Base-by-base conservation (phyloP, 2,329 filamentous ascomycete species). In the Calonectria pteridis region DNA sequence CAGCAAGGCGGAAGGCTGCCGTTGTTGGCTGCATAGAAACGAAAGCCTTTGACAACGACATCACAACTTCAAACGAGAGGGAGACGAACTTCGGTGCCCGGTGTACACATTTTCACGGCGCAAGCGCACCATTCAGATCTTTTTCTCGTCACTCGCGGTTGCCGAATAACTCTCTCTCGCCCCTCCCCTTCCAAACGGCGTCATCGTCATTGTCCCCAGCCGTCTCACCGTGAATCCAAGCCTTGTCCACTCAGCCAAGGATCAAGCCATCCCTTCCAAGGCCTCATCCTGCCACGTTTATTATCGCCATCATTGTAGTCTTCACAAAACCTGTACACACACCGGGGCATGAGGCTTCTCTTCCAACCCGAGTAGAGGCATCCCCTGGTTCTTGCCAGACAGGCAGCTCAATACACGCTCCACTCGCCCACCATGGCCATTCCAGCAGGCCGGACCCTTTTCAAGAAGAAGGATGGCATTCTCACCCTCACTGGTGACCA, bases 391-490 rank as follows among this genome's bases (percentile, higher is more conserved):
- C 53, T 43, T 46, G 26, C 55, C 29, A 40, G 18, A 43, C 28
- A 40, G 29, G 31, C 40, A 46, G 33, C 53, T 16, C 53, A 14
- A 55, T n/a, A 18, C 29, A 31, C 46, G 23, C 46, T 20, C 40
- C 28, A 51, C 67, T 46, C 72, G 37, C 58, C 55, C 72, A 79
- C 67, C 58, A 93, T 93, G 91, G 86, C 89, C 33, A 84, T 89
- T 75, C 91, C 91, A 67, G 90, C 88, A 78, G 94, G 93, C 73
- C 91, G 90, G 76, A 93, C 94, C 67, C 88, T 93, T 72, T 98
- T 97, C 89, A 98, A 98, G 87, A 99, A 98, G 88, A 97, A 98
- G 85, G 94, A 98, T 88, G 97, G 97, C 83, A 91, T 91, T 74
- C 87, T 99, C 81, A 91, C 92, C 31, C 88, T 98, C 79, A 92